These are phyloP conservation scores for Sphaerosporella brunnea DNA, from an alignment of 495 filamentous ascomycete genomes.

Conservation along the genomic window DNA sequence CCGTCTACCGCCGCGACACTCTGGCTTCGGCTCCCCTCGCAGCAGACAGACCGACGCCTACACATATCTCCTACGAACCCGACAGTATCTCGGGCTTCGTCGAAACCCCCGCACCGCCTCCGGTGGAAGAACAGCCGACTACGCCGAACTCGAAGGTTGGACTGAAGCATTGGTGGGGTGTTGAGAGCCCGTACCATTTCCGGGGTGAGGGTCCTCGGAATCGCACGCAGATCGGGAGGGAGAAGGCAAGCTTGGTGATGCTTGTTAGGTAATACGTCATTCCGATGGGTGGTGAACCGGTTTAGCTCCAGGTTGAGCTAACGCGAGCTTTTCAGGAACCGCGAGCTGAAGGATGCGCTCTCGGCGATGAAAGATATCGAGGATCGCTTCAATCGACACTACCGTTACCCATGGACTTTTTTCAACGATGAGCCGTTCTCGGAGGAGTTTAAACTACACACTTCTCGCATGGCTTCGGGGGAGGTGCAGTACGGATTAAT, in stretches of 20 bases:
- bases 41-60: background rate
- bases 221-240: slow-evolving; percentile 2
- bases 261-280: slow-evolving; percentile 6
- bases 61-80: no score
- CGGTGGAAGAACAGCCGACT: background rate
- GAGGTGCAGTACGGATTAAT: slow-evolving; percentile 34
- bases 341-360: slow-evolving; percentile 4
- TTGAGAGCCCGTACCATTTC: background rate
- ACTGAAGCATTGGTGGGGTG: slow-evolving; percentile 3
- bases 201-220: slow-evolving; percentile 5
- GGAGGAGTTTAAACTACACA: slow-evolving; percentile 37
- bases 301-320: background rate
- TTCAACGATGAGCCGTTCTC: slow-evolving; percentile 90
- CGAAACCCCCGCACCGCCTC: background rate
- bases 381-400: slow-evolving; percentile 55
- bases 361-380: slow-evolving; percentile 21
- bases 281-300: background rate
- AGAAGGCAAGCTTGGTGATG: slow-evolving; percentile 6
- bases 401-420: slow-evolving; percentile 99
- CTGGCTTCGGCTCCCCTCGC: background rate
- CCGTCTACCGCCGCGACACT: background rate
- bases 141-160: background rate
- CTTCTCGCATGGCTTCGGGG: background rate
- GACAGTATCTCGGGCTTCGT: background rate
- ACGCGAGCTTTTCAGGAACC: background rate